These are phyloP conservation scores for Pholiota molesta DNA, from an alignment of 768 basidiomycete species.

Conservation along the genomic window DNA sequence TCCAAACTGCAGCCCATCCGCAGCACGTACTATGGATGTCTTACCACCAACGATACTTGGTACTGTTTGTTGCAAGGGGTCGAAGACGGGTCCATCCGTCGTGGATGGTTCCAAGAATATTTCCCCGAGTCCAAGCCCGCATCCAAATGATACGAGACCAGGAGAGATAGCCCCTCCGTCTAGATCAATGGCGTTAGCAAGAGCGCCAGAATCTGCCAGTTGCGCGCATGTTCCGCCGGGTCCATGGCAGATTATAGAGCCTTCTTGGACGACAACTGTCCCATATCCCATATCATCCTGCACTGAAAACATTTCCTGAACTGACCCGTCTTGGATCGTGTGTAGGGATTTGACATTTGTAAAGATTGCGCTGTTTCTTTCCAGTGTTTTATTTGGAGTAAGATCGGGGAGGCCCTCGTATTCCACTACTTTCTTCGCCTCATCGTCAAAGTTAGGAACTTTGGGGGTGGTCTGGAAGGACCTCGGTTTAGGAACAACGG, in stretches of 20 bases:
- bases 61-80: slow-evolving; percentile 49
- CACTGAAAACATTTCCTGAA: slow-evolving; percentile 33
- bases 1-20: slow-evolving; percentile 72
- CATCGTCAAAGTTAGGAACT: slow-evolving; percentile 73
- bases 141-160: slow-evolving; percentile 72
- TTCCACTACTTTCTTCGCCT: slow-evolving; percentile 59
- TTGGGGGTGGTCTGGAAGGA: slow-evolving; percentile 49
- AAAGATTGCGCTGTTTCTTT: slow-evolving; percentile 55
- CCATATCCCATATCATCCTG: slow-evolving; percentile 25
- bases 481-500: slow-evolving; percentile 52
- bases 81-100: slow-evolving; percentile 63
- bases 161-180: slow-evolving; percentile 70
- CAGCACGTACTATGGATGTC: slow-evolving; percentile 60
- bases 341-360: slow-evolving; percentile 62
- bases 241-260: slow-evolving; percentile 55
- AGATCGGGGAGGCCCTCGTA: slow-evolving; percentile 82
- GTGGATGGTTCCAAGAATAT: slow-evolving; percentile 72
- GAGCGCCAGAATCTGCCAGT: slow-evolving; percentile 16
- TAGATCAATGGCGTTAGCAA: slow-evolving; percentile 56
- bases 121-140: slow-evolving; percentile 69
- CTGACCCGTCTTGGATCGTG: slow-evolving; percentile 25
- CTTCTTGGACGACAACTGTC: slow-evolving; percentile 45
- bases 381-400: slow-evolving; percentile 37
- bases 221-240: slow-evolving; percentile 25
- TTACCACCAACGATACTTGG: slow-evolving; percentile 56